These are phyloP conservation scores for Coemansia sp. DNA, from an alignment of 192 early-diverging fungal genomes.

Conservation along the genomic window DNA sequence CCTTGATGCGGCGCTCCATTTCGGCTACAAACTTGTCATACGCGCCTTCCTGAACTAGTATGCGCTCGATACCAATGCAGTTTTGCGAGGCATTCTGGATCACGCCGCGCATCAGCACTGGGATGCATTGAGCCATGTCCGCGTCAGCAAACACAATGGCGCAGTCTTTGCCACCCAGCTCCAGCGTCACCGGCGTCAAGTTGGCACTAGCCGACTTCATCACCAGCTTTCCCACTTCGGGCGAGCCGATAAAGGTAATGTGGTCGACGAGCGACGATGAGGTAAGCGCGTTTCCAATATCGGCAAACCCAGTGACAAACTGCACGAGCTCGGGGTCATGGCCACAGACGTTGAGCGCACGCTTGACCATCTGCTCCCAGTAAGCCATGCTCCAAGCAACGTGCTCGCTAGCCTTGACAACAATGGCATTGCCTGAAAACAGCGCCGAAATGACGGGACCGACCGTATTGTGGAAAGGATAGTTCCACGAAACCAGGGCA, in stretches of 20 bases:
- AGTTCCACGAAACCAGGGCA: slow-evolving; percentile 87
- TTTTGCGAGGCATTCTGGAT: slow-evolving; percentile 91
- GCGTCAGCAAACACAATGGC: slow-evolving; percentile 78
- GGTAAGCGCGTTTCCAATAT: slow-evolving; percentile 78
- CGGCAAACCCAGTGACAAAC: slow-evolving; percentile 78
- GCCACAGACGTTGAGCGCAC: slow-evolving; percentile 71
- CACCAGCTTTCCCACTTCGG: slow-evolving; percentile 76
- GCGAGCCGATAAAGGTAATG: slow-evolving; percentile 88
- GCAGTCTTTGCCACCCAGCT: slow-evolving; percentile 90
- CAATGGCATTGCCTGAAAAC: slow-evolving; percentile 82
- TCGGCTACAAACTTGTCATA: slow-evolving; percentile 73
- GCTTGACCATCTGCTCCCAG: slow-evolving; percentile 65
- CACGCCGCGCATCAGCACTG: slow-evolving; percentile 78
- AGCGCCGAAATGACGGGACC: slow-evolving; percentile 81
- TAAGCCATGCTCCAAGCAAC: slow-evolving; percentile 79
- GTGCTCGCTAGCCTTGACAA: slow-evolving; percentile 84
- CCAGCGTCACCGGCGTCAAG: slow-evolving; percentile 83
- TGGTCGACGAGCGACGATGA: slow-evolving; percentile 61
- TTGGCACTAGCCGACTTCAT: slow-evolving; percentile 69
- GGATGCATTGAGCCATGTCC: slow-evolving; percentile 66
- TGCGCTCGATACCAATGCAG: slow-evolving; percentile 87
- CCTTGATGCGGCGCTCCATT: slow-evolving; percentile 59
- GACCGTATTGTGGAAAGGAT: slow-evolving; percentile 80
- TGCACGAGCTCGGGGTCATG: slow-evolving; percentile 76
- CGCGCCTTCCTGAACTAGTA: slow-evolving; percentile 68